A percentile compares a stretch with the other conserved stretches of the same genome.
Conservation (phyloP, 352 stramenopile species). For the Pythium catenulatum region DNA sequence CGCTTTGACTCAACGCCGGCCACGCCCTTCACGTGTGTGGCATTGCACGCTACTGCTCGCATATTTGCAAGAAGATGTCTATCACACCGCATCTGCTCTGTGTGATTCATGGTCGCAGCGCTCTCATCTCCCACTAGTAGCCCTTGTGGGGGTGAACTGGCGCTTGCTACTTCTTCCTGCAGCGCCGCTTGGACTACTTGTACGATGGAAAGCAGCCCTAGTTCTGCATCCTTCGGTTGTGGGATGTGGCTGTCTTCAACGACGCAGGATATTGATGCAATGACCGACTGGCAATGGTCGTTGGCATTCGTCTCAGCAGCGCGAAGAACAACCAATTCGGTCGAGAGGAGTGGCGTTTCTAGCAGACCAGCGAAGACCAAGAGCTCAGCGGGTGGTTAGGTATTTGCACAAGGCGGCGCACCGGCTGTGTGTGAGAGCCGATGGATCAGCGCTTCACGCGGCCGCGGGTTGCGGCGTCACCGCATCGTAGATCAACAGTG, state of each 20-base stretch:
- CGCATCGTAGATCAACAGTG: no score
- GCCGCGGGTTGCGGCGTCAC: no score
- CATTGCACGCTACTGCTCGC: not conserved
- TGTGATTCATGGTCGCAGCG: not conserved
- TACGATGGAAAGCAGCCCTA: not conserved
- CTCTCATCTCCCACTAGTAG: not conserved
- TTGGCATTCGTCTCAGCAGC: not conserved
- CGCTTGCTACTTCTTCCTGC: not conserved
- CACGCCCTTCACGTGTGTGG: not conserved
- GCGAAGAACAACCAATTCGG: conserved; percentile 36
- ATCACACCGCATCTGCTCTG: not conserved
- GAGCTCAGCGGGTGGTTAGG: no score
- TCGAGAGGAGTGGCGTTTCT: not conserved
- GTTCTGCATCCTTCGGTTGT: not conserved
- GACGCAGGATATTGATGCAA: not conserved
- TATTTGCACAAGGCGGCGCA: no score
- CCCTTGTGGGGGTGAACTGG: not conserved
- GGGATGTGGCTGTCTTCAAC: not conserved
- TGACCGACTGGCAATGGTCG: not conserved
- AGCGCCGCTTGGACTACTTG: not conserved
- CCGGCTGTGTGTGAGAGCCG: no score
- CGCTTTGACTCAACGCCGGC: not conserved
- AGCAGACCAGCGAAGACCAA: no score
- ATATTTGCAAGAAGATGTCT: not conserved
- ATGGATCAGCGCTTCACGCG: no score